Evolutionary conservation across 306 rosid species (phyloP).

Genomic region (Glycine tomentella): DNA sequence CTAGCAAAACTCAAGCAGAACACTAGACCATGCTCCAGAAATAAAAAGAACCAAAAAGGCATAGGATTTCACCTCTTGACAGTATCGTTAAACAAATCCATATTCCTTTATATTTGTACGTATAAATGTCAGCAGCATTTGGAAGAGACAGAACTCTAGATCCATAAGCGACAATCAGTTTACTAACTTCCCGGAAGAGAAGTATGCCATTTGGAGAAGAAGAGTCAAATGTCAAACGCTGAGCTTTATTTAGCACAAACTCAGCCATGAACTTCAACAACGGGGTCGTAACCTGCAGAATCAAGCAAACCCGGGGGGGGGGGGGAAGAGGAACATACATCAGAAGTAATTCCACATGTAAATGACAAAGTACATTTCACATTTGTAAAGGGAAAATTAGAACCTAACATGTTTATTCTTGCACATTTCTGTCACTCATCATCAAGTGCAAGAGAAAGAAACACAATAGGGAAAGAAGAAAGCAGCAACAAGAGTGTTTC

Average conservation of each 20-base stretch:
- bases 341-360: conserved; percentile 17
- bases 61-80: conserved; percentile 73
- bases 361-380: background rate
- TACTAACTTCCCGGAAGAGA: conserved; percentile 98
- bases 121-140: conserved; percentile 83
- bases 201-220: conserved; percentile 99
- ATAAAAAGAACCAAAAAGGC: conserved; percentile 33
- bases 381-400: background rate
- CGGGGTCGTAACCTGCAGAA: conserved; percentile 92
- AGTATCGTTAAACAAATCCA: conserved; percentile 90
- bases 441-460: conserved; percentile 1
- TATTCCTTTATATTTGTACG: conserved; percentile 94
- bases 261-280: conserved; percentile 96
- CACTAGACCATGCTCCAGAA: conserved; percentile 20
- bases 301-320: conserved; percentile 35
- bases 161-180: conserved; percentile 92
- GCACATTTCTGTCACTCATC: conserved; percentile 25
- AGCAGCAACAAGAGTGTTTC: background rate
- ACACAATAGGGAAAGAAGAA: conserved; percentile 27
- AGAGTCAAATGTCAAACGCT: conserved; percentile 96
- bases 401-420: background rate
- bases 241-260: conserved; percentile 96
- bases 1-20: conserved; percentile 17
- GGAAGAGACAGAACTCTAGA: conserved; percentile 94
- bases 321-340: too few species aligned